Conservation (phyloP, 305 asterid genomes). For the Andrographis paniculata region DNA sequence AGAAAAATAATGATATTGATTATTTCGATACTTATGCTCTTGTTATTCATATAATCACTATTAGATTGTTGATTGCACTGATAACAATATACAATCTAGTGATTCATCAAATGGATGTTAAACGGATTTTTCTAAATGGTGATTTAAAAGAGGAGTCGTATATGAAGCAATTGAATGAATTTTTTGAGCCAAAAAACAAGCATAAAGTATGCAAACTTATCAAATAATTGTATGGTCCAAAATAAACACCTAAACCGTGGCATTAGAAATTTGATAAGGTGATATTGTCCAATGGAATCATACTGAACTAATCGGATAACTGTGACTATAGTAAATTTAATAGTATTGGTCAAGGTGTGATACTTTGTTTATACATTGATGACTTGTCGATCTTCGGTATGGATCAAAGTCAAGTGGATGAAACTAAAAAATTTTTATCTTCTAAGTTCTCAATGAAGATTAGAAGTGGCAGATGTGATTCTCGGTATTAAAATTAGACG, state of each 20-base stretch:
- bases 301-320: background rate
- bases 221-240: background rate
- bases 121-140: background rate
- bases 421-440: background rate
- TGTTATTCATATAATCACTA: background rate
- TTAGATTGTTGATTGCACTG: background rate
- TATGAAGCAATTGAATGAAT: background rate
- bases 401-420: background rate
- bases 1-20: background rate
- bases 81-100: background rate
- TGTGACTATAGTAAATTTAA: background rate
- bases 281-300: conserved; percentile 9
- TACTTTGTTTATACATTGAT: background rate
- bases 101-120: conserved; percentile 10
- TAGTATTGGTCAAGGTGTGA: background rate
- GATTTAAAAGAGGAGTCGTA: conserved; percentile 1
- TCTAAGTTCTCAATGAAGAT: background rate
- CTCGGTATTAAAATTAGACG: too few relatives aligned
- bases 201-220: background rate
- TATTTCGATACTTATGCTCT: conserved; percentile 16
- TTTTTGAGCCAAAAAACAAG: background rate
- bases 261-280: conserved; percentile 1
- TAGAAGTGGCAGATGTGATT: too few relatives aligned
- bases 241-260: background rate
- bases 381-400: background rate